Evolutionary conservation across 2,329 filamentous ascomycete species (phyloP).

Genomic region (Sordariomycetes sp.): DNA sequence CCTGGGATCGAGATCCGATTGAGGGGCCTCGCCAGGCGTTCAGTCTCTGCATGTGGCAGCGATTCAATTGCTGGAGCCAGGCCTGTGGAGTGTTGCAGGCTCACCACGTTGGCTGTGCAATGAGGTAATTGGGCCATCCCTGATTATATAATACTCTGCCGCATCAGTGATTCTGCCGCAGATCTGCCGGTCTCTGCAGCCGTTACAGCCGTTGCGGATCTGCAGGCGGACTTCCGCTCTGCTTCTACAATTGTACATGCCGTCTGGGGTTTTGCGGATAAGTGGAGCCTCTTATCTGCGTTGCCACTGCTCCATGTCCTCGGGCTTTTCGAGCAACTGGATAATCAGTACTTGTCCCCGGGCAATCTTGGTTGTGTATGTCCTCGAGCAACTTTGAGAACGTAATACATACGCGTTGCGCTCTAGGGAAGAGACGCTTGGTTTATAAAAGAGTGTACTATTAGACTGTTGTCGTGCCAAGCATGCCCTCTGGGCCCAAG

Average conservation of each 20-base stretch:
- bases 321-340: too few relatives aligned
- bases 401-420: too few relatives aligned
- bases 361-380: too few relatives aligned
- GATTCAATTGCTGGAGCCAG: background rate
- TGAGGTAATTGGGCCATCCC: background rate
- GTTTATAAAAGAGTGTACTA: too few relatives aligned
- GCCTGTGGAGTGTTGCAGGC: background rate
- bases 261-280: background rate
- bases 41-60: background rate
- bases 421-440: too few relatives aligned
- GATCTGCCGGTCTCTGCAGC: background rate
- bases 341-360: too few relatives aligned
- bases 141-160: background rate
- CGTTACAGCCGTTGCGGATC: background rate
- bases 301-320: too few relatives aligned
- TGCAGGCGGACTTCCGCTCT: background rate
- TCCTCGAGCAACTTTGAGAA: too few relatives aligned
- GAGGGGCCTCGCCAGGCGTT: too few relatives aligned
- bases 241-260: background rate
- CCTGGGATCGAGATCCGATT: too few relatives aligned
- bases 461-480: too few relatives aligned
- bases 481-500: too few relatives aligned
- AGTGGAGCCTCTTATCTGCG: background rate
- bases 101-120: background rate
- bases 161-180: background rate